Base-by-base conservation (phyloP, 2,329 filamentous ascomycete genomes). In the Colletotrichum spinosum region DNA sequence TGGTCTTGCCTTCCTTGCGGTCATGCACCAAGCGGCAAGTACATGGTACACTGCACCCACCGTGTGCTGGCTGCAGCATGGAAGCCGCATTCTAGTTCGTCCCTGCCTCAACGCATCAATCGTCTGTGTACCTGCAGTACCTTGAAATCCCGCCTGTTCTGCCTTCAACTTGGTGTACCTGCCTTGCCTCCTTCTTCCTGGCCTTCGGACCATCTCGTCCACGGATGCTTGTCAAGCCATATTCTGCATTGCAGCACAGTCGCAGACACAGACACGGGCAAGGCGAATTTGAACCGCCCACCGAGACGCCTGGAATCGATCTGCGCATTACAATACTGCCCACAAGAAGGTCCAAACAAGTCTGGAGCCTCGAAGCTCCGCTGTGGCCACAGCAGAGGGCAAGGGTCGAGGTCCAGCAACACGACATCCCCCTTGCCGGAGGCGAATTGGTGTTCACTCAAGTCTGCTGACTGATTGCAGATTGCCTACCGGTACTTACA, bases 201-300 rank as follows among this genome's bases (percentile, higher is more conserved):
- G 17, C 38, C 38, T 42, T 44, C 11, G 15, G n/a, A 25, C 42
- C 15, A 42, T 17, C 25, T 34, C 49, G 53, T 49, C 35, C 8
- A 25, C 49, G 37, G 17, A 38, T 48, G 41, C 15, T 37, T 48
- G 37, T n/a, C n/a, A 37, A 41, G 9, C 15, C 13, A 8, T 6
- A 5, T 33, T 48, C 39, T 65, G 61, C 51, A 65, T 61, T 55
- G 46, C 51, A 44, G 45, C 45, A 55, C 61, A 46, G 44, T 25
- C 25, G 25, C 25, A 46, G n/a, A 46, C 44, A n/a, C 13, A 55
- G 50, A 46, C 55, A 42, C 55, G 49, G 61, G 17, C 17, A 61
- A 50, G 50, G 57, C 34, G 35, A 25, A 34, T 38, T 55, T 33
- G 15, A 15, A 53, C 17, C 37, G 15, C 8, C 13, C 6, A 42